Evolutionary conservation across 129 eudicot genomes (phyloP).

Genomic region (Centrapalus pauciflorus): DNA sequence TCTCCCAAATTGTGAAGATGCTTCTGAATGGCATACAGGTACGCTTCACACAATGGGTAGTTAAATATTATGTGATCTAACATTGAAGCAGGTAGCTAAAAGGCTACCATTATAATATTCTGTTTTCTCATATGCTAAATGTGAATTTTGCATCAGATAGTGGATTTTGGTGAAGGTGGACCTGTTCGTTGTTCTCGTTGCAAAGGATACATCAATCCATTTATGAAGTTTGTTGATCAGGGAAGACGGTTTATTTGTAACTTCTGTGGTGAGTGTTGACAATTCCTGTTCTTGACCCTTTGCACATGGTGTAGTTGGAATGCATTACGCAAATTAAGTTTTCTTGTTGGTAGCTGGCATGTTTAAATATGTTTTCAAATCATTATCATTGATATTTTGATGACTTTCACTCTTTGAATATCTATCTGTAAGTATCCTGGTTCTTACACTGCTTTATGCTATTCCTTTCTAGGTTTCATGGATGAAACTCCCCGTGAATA

Average conservation of each 20-base stretch:
- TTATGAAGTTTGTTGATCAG: conserved; percentile 89
- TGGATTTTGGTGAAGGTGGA: conserved; percentile 95
- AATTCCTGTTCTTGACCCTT: background rate
- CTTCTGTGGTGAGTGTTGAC: conserved; percentile 71
- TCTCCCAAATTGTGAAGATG: too few relatives aligned
- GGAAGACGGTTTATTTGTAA: conserved; percentile 88
- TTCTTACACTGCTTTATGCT: background rate
- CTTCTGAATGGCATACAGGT: background rate
- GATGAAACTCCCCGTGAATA: conserved; percentile 97
- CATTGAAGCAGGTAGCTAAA: too few relatives aligned
- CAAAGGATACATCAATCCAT: conserved; percentile 95
- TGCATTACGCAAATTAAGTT: too few relatives aligned
- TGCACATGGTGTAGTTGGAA: conserved; percentile 1
- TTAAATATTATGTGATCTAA: too few relatives aligned
- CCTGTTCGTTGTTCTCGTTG: conserved; percentile 98
- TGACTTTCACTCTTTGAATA: too few relatives aligned
- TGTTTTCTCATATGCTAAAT: background rate
- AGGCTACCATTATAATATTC: too few relatives aligned
- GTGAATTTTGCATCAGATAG: conserved; percentile 43
- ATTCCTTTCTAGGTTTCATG: conserved; percentile 55
- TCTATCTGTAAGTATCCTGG: background rate
- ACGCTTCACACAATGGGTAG: background rate
- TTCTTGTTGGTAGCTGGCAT: too few relatives aligned
- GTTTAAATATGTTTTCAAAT: too few relatives aligned
- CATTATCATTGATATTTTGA: too few relatives aligned